A percentile compares a stretch with the other conserved stretches of the same genome.
phyloP scores from a whole-genome alignment of 202 grass and related monocot genomes.

The Zizania palustris region DNA sequence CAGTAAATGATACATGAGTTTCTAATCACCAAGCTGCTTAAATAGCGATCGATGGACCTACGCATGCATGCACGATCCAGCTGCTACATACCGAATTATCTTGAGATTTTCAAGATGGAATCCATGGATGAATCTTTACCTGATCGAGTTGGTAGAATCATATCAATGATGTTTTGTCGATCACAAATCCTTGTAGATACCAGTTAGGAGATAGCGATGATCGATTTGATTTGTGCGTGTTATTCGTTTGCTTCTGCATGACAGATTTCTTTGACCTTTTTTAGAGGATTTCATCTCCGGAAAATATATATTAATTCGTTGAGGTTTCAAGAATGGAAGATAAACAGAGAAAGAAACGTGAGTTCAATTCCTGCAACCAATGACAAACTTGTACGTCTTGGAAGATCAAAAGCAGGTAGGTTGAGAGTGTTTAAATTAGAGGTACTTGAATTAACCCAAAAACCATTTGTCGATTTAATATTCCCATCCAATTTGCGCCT shows the following conservation, averaged over 20 bases:
- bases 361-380: background rate
- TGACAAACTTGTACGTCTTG: background rate
- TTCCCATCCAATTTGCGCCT: too few species aligned
- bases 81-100: too few species aligned
- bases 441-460: background rate
- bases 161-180: background rate
- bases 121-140: background rate
- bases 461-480: too few species aligned
- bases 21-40: background rate
- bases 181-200: constrained; percentile 13
- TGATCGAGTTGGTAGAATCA: background rate
- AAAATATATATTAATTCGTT: background rate
- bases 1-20: background rate
- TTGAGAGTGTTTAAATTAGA: background rate
- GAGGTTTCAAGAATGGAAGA: background rate
- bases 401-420: background rate
- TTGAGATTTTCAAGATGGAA: background rate
- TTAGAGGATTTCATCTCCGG: background rate
- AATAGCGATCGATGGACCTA: background rate
- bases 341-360: background rate
- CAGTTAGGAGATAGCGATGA: constrained; percentile 18
- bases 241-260: too few species aligned
- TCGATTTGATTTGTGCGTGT: background rate
- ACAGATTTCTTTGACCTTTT: background rate
- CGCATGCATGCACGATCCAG: background rate